A percentile compares a stretch with the other conserved stretches of the same genome.
phyloP scores from a whole-genome alignment of 2,329 filamentous ascomycete species.

The Monosporascus ibericus region DNA sequence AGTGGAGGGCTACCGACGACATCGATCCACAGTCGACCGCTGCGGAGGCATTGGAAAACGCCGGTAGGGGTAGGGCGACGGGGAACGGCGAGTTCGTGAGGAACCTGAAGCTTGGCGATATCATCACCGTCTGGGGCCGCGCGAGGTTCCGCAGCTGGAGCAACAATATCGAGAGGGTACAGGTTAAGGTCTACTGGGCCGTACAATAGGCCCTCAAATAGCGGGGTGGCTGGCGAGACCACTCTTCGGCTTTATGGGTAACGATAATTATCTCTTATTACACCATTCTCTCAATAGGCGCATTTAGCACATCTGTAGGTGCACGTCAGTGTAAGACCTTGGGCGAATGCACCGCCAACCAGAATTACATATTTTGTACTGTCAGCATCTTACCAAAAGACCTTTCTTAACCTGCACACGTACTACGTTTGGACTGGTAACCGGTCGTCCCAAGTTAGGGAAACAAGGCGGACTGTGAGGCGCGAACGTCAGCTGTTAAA shows the following conservation, averaged over 20 bases:
- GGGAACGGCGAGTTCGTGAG: conserved; percentile 51
- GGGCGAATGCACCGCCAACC: too few species aligned
- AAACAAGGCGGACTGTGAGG: too few species aligned
- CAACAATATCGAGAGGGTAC: conserved; percentile 43
- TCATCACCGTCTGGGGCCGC: conserved; percentile 56
- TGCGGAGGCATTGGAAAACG: conserved; percentile 29
- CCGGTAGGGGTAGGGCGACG: conserved; percentile 45
- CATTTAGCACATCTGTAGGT: too few species aligned
- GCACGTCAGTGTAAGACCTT: too few species aligned
- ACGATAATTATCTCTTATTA: neutral
- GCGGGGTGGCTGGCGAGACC: neutral
- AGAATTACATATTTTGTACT: too few species aligned
- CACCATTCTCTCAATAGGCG: too few species aligned
- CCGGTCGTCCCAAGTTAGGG: too few species aligned
- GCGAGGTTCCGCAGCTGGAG: conserved; percentile 49
- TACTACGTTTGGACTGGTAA: too few species aligned
- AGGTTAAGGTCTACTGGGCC: conserved; percentile 55
- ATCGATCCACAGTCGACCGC: conserved; percentile 36
- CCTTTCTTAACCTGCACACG: too few species aligned
- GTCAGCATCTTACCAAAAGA: too few species aligned
- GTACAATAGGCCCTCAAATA: conserved; percentile 22
- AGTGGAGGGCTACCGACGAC: conserved; percentile 48
- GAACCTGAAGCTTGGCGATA: conserved; percentile 50
- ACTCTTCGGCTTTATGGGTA: neutral
- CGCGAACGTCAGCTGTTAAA: too few species aligned